Evolutionary conservation across 257 asterid species (phyloP), one percentile per base, ranked within the genome.

Genomic region (Scutellaria galericulata): DNA sequence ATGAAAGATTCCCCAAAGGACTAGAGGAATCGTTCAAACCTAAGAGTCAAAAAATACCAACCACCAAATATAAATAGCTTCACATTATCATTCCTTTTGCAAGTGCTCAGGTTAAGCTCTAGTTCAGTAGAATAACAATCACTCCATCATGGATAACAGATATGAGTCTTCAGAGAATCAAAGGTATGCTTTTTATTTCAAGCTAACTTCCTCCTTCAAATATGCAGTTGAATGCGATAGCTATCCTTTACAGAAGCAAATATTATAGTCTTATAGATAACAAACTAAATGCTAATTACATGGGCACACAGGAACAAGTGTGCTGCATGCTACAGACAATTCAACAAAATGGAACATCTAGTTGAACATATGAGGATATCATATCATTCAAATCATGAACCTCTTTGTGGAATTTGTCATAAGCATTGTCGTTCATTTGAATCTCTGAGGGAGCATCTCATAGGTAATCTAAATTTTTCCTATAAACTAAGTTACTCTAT

Each of bases 341-440:
- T 89, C 75, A 93, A 93, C 87, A 90, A 81, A 81, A 89, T 86
- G 88, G 96, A 90, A 79, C 97, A 93, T 61, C 79, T 93, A 22
- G 96, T 90, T 64, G 97, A 90, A 76, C 98, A 93, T 58, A 93
- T 93, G 98, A 90, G 83, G 82, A 66, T 72, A 14, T 90, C 98
- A 0, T 86, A 82, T 75, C 98, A 93, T 71, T 93, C 98, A 14
- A 82, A 78, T 76, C 97, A 93, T 35, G 97, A 93, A 64, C 98
- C 98, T 31, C 66, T 51, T 66, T 93, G 97, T 64, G 97, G 92
- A 12, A 63, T 83, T 79, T 93, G 97, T 78, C 84, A 72, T 55
- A 93, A 93, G 77, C 98, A 84, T 74, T 90, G 95, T 12, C 95
- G 97, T 55, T 93, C 98, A 1, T 90, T 90, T 63, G 98, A 93